Percentiles rank a stretch among this genome's conserved stretches.
phyloP scores from a whole-genome alignment of 257 asterid genomes.

The Verbascum thapsus region DNA sequence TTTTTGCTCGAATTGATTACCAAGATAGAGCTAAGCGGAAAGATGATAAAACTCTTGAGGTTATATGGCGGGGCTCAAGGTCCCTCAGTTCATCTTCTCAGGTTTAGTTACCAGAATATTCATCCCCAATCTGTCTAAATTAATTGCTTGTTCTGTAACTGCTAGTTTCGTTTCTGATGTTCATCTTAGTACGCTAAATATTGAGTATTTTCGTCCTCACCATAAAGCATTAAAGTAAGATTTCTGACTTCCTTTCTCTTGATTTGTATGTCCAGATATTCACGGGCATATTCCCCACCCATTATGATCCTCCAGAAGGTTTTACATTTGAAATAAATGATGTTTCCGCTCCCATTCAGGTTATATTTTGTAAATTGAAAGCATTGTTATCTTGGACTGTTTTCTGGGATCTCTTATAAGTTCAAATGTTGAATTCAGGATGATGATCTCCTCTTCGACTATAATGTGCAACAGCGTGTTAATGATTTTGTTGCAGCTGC shows the following conservation, averaged over 20 bases:
- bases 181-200: slow-evolving; percentile 4
- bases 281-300: slow-evolving; percentile 71
- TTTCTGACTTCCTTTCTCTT: slow-evolving; percentile 32
- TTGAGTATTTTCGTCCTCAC: slow-evolving; percentile 6
- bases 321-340: slow-evolving; percentile 77
- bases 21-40: slow-evolving; percentile 77
- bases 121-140: slow-evolving; percentile 12
- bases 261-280: slow-evolving; percentile 56
- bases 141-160: slow-evolving; percentile 20
- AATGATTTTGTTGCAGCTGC: slow-evolving; percentile 82
- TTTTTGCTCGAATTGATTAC: slow-evolving; percentile 80
- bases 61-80: slow-evolving; percentile 77
- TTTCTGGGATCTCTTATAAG: slow-evolving; percentile 28
- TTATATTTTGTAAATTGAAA: slow-evolving; percentile 27
- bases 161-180: slow-evolving; percentile 11
- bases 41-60: slow-evolving; percentile 67
- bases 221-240: slow-evolving; percentile 8
- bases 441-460: slow-evolving; percentile 68
- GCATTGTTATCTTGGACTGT: slow-evolving; percentile 25
- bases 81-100: slow-evolving; percentile 78
- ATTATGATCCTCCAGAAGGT: slow-evolving; percentile 78
- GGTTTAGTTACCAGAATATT: slow-evolving; percentile 40
- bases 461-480: slow-evolving; percentile 72
- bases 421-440: slow-evolving; percentile 49
- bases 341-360: slow-evolving; percentile 75